Evolutionary conservation across 345 rosid species (phyloP), one percentile per base, ranked within the genome.

Genomic region (Ceriops decandra): DNA sequence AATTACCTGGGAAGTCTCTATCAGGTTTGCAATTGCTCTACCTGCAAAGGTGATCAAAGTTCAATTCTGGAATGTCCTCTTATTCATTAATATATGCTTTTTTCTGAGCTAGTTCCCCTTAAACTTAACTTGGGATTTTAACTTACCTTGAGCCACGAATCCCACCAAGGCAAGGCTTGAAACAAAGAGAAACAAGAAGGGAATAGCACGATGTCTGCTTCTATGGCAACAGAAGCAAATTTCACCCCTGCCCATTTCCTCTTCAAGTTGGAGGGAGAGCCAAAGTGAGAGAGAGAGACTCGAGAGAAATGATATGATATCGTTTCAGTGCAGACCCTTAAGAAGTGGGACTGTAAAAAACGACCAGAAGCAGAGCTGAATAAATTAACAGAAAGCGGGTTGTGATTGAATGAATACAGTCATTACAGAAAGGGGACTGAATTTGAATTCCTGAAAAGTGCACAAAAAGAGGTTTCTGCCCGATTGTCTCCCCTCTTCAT

Each of bases 81-180:
- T 3, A 21, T 13, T 27, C 59, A 56, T 9, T 13, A 16, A 31
- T 60, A 24, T 27, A 4, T 16, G 20, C 66, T 33, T 24, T 17
- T 60, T 47, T 68, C 49, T 36, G 32, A 28, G 28, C 36, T 11
- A 42, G 49, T 13, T 42, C 49, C 49, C 16, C 17, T 42, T 11
- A 11, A 4, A 54, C 20, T 52, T 9, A 28, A 53, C 51, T 2
- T 30, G 22, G 46, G 46, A 52, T 16, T 31, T 24, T 9, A 49
- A 49, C 72, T 53, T 68, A 81, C 87, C 82, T 71, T 78, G 80
- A 62, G 80, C 79, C 53, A 59, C 38, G 73, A 77, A 77, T 53
- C 68, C 60, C 63, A 73, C 63, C 5, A 68, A 71, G 58, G 72
- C 71, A 16, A 70, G 69, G 80, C 74, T 71, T 63, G 78, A 80